Evolutionary conservation across 257 asterid species (phyloP).

Genomic region (Rauvolfia tetraphylla): DNA sequence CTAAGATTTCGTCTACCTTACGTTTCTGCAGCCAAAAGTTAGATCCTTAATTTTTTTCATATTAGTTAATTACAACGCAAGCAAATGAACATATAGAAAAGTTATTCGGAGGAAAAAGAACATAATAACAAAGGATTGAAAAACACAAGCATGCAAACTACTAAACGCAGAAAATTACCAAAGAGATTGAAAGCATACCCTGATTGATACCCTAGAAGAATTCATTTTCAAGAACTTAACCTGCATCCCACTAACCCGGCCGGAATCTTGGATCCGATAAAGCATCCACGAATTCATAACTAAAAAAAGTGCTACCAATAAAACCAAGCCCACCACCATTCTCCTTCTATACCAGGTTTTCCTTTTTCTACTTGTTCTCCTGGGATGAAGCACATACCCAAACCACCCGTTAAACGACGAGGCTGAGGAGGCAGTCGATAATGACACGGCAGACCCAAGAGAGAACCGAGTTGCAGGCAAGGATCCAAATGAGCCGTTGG

Average conservation of each 20-base stretch:
- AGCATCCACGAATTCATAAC: conserved; percentile 76
- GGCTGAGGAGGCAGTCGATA: conserved; percentile 26
- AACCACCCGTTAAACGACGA: conserved; percentile 31
- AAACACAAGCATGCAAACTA: conserved; percentile 12
- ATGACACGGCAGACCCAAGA: conserved; percentile 2
- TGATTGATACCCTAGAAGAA: conserved; percentile 54
- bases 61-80: neutral
- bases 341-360: conserved; percentile 43
- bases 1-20: neutral
- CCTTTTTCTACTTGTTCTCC: conserved; percentile 32
- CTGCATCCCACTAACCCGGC: conserved; percentile 36
- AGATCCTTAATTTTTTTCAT: neutral
- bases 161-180: neutral
- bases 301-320: conserved; percentile 43
- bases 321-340: conserved; percentile 34
- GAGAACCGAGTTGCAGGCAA: conserved; percentile 26
- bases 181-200: conserved; percentile 41
- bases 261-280: conserved; percentile 63
- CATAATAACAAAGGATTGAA: neutral
- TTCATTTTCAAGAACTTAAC: conserved; percentile 51
- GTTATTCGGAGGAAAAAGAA: neutral
- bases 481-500: conserved; percentile 29
- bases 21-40: neutral
- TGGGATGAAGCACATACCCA: conserved; percentile 29
- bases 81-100: neutral